Evolutionary conservation across 305 asterid species (phyloP).

Genomic region (Fraxinus ornus): DNA sequence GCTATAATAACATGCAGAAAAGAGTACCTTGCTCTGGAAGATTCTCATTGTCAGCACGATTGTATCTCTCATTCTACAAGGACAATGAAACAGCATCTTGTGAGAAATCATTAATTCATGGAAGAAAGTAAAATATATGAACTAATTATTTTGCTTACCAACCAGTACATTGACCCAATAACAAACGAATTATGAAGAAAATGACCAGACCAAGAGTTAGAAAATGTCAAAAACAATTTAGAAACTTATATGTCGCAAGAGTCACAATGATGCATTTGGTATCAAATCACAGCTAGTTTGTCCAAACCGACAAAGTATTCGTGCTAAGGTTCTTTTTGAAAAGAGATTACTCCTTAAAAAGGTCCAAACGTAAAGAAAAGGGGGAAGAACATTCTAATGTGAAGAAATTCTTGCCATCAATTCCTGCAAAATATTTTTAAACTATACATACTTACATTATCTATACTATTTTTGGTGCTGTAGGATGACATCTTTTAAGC

Average conservation of each 20-base stretch:
- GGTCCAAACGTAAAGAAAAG: neutral
- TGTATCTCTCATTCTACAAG: conserved; percentile 69
- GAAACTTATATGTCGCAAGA: neutral
- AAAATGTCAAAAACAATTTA: neutral
- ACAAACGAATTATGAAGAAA: neutral
- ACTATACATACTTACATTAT: neutral
- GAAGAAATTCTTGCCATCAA: neutral
- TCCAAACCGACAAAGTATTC: neutral
- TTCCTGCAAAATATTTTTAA: neutral
- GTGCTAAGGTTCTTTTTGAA: neutral
- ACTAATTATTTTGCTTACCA: neutral
- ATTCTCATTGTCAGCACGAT: conserved; percentile 81
- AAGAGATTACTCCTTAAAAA: neutral
- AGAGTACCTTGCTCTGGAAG: conserved; percentile 80
- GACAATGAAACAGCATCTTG: conserved; percentile 22
- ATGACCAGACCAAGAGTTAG: neutral
- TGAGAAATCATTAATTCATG: conserved; percentile 15
- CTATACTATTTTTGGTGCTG: neutral
- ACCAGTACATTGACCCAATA: neutral
- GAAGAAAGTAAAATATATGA: neutral
- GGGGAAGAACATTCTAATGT: neutral
- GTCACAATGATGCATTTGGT: neutral
- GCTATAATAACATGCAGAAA: conserved; percentile 16
- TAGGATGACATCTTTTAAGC: neutral
- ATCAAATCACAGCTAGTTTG: neutral